Evolutionary conservation across 2,329 filamentous ascomycete genomes (phyloP).

Genomic region (Alternaria metachromatica): DNA sequence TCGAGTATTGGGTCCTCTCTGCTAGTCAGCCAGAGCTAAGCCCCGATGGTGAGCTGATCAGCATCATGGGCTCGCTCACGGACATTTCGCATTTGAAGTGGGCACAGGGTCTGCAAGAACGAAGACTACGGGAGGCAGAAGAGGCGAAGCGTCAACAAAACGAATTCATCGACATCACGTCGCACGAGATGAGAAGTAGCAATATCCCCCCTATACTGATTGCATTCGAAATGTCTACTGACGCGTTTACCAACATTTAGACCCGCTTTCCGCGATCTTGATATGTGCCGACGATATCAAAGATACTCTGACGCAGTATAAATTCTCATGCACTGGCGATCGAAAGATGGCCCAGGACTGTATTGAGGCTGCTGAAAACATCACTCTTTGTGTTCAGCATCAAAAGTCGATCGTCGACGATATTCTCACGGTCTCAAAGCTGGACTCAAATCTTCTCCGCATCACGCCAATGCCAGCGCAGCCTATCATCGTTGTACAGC

Average conservation of each 20-base stretch:
- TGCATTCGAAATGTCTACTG: background rate
- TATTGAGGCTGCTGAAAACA: slow-evolving; percentile 43
- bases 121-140: slow-evolving; percentile 36
- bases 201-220: slow-evolving; percentile 33
- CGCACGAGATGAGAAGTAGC: slow-evolving; percentile 45
- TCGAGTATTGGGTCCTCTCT: slow-evolving; percentile 55
- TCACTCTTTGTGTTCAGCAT: slow-evolving; percentile 51
- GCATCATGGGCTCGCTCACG: slow-evolving; percentile 40
- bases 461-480: slow-evolving; percentile 50
- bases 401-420: slow-evolving; percentile 47
- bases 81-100: slow-evolving; percentile 47
- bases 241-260: background rate
- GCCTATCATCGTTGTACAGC: slow-evolving; percentile 41
- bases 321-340: slow-evolving; percentile 22
- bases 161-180: slow-evolving; percentile 48
- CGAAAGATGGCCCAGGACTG: slow-evolving; percentile 26
- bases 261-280: slow-evolving; percentile 42
- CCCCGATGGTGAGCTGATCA: slow-evolving; percentile 31
- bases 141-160: slow-evolving; percentile 45
- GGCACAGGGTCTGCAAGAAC: slow-evolving; percentile 44
- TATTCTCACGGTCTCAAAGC: slow-evolving; percentile 43
- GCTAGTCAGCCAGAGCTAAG: slow-evolving; percentile 38
- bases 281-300: slow-evolving; percentile 45
- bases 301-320: slow-evolving; percentile 29
- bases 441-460: slow-evolving; percentile 39